Percentiles rank a stretch among this genome's conserved stretches.
These are phyloP conservation scores for Picochlorum sp. DNA, from an alignment of 139 green algal genomes.

Conservation along the genomic window DNA sequence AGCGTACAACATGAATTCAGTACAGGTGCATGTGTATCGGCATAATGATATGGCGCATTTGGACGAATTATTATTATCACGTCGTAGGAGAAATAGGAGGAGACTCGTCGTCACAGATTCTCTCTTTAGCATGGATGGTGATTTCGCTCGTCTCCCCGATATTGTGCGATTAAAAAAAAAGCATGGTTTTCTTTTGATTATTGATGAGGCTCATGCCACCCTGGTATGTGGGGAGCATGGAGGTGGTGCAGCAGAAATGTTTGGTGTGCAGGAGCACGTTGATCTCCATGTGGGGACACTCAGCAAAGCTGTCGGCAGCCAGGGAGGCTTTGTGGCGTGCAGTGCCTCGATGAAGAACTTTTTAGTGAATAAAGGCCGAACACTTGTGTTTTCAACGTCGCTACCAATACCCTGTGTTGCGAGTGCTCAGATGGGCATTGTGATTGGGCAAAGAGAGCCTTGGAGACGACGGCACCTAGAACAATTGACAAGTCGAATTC, in stretches of 20 bases:
- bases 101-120: conserved; percentile 79
- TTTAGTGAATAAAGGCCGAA: conserved; percentile 59
- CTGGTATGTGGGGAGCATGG: conserved; percentile 73
- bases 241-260: conserved; percentile 51
- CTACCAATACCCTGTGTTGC: conserved; percentile 71
- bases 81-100: conserved; percentile 5
- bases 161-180: conserved; percentile 51
- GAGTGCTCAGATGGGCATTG: conserved; percentile 58
- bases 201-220: conserved; percentile 94
- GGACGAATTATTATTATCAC: conserved; percentile 51
- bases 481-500: conserved; percentile 34
- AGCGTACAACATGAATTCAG: background rate
- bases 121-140: conserved; percentile 94
- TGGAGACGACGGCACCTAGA: conserved; percentile 60
- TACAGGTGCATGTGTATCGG: conserved; percentile 53
- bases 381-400: conserved; percentile 75
- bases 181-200: conserved; percentile 74
- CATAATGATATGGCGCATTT: conserved; percentile 88
- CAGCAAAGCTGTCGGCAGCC: conserved; percentile 79
- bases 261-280: conserved; percentile 49
- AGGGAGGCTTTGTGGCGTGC: conserved; percentile 82
- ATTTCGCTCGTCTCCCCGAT: conserved; percentile 74
- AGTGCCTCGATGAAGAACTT: conserved; percentile 42
- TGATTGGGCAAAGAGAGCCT: conserved; percentile 51
- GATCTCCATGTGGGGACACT: conserved; percentile 90